Conservation (phyloP, 208 protist species). For the Blastocrithidia nonstop region DNA sequence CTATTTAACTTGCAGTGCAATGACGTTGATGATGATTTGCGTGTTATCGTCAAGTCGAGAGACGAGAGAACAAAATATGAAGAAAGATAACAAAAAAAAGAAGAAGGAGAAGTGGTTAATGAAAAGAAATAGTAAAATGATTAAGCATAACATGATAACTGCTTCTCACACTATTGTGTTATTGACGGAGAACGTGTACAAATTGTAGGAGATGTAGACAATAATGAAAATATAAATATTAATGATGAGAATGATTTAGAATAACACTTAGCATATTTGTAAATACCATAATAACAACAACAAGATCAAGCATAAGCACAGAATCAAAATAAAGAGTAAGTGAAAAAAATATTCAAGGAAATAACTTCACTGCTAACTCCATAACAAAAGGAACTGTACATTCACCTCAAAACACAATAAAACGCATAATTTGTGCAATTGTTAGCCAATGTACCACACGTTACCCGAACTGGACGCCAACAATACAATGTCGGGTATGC, state of each 20-base stretch:
- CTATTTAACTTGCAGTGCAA: too few species aligned
- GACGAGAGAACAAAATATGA: background rate
- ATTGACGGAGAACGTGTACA: too few species aligned
- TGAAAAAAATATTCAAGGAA: conserved; percentile 4
- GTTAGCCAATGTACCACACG: conserved; percentile 17
- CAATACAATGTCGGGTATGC: conserved; percentile 71
- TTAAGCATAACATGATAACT: too few species aligned
- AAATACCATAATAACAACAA: conserved; percentile 1
- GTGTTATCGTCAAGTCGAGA: conserved; percentile 3
- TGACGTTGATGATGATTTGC: too few species aligned
- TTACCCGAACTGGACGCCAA: conserved; percentile 36
- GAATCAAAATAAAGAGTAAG: background rate
- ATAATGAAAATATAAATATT: conserved; percentile 28
- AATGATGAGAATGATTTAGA: conserved; percentile 28
- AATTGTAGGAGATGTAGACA: too few species aligned
- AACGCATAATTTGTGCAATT: conserved; percentile 14
- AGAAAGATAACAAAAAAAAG: conserved; percentile 1
- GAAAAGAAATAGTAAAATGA: too few species aligned
- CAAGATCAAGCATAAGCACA: conserved; percentile 7
- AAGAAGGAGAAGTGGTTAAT: background rate
- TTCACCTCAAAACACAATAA: too few species aligned
- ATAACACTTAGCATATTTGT: conserved; percentile 1
- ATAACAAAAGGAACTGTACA: too few species aligned
- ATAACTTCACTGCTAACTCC: conserved; percentile 5
- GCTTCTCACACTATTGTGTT: too few species aligned